phyloP scores from a whole-genome alignment of 257 asterid species.

The Prunella vulgaris region DNA sequence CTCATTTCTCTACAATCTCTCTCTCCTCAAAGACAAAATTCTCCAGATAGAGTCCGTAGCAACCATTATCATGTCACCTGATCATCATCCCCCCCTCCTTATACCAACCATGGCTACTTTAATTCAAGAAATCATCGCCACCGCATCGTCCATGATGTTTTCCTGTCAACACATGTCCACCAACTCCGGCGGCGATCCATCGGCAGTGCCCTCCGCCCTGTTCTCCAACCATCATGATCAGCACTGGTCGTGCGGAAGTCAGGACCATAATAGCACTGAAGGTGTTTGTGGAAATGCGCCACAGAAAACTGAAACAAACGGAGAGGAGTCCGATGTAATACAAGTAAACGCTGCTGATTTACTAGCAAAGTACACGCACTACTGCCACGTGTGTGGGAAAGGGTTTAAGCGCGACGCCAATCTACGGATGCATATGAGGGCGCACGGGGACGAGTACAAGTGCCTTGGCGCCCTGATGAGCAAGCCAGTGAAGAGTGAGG shows the following conservation, averaged over 20 bases:
- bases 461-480: no score
- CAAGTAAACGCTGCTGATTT: conserved; percentile 64
- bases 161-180: conserved; percentile 65
- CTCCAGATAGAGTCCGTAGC: conserved; percentile 62
- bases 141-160: conserved; percentile 72
- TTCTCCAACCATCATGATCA: conserved; percentile 28
- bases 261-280: background rate
- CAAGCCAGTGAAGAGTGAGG: conserved; percentile 27
- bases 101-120: conserved; percentile 52
- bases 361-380: conserved; percentile 75
- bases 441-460: conserved; percentile 81
- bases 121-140: conserved; percentile 71
- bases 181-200: background rate
- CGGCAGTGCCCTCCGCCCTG: conserved; percentile 17
- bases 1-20: conserved; percentile 56
- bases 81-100: conserved; percentile 49
- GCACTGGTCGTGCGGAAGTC: conserved; percentile 25
- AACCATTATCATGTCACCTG: conserved; percentile 29
- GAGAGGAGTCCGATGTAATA: conserved; percentile 40
- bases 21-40: conserved; percentile 56
- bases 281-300: conserved; percentile 15
- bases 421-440: conserved; percentile 86
- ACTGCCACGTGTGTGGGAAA: conserved; percentile 73
- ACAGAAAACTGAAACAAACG: conserved; percentile 16
- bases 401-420: conserved; percentile 90